Base-by-base conservation (phyloP, 331 rosid species). In the Pyracantha coccinea region DNA sequence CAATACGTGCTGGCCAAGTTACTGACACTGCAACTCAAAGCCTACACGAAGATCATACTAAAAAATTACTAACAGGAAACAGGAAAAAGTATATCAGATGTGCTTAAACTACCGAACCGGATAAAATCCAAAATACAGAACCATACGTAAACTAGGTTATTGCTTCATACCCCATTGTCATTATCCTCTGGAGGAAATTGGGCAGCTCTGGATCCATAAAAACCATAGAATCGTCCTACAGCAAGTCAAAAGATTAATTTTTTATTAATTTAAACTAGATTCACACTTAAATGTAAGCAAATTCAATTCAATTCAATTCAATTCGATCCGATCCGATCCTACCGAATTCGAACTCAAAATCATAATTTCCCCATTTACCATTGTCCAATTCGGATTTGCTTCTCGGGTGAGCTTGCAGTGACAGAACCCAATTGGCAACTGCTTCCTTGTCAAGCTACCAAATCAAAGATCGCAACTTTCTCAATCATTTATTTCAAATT, bases 1-100 rank as follows among this genome's bases (percentile, higher is more conserved):
- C 89, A 85, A 65, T 95, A 95, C 61, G 97, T 89, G 74, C 97
- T 94, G 58, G 99, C 97, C 87, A 92, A 84, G 81, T 95, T 96
- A 85, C 97, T 83, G 10, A 82, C 75, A 82, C 88, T 86, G 77
- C 69, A 89, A 78, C 33, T 61, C 65, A 75, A 77, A 77, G 75
- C 91, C 99, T 91, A 81, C 19, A 77, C 9, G 50, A 62, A 76
- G 47, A 73, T 24, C 16, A 64, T 76, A 10, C 21, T 55, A 4
- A 31, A 7, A 5, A 21, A 35, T 14, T 13, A 38, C 68, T 31
- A 11, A 32, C 57, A 55, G 31, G 5, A 50, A 75, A 60, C 17
- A 47, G 2, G 45, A 47, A 23, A 29, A 24, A 23, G 13, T 15
- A 71, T 33, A 54, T 63, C 68, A 53, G 0, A 24, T 1, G n/a